These are phyloP conservation scores for Polymyxa betae DNA, from an alignment of 208 protist genomes.

Conservation along the genomic window DNA sequence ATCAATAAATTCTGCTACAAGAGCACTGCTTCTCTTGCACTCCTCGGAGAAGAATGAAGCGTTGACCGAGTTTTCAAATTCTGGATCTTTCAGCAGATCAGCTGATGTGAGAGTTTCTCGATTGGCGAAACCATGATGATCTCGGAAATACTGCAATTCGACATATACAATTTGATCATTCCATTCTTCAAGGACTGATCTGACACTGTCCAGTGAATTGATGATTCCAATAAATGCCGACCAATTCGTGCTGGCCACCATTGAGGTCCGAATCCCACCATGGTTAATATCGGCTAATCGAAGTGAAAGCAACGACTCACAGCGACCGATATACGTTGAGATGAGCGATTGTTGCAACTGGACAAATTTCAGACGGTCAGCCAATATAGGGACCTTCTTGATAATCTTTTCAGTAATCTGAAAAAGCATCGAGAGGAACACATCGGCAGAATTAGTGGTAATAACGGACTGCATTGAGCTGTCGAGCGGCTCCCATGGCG, in stretches of 20 bases:
- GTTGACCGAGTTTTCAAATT: not conserved
- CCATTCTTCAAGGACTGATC: not conserved
- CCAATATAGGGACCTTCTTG: not conserved
- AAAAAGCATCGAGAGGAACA: not conserved
- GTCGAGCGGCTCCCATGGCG: not conserved
- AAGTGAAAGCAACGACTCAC: not conserved
- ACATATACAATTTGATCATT: not conserved
- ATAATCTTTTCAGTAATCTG: slow-evolving; percentile 1
- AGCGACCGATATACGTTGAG: not conserved
- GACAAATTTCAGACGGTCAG: not conserved
- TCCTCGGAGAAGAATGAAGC: not conserved
- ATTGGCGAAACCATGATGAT: no score
- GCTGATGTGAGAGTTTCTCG: not conserved
- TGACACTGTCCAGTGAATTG: not conserved
- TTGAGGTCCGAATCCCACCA: not conserved
- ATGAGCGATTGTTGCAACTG: not conserved
- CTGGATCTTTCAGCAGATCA: not conserved
- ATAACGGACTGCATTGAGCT: not conserved
- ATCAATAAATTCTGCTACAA: not conserved
- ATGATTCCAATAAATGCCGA: not conserved
- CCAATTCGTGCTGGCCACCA: not conserved
- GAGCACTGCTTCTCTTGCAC: not conserved
- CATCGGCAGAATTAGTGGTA: not conserved
- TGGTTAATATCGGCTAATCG: not conserved
- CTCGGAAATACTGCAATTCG: not conserved